Evolutionary conservation across 2,329 filamentous ascomycete species (phyloP).

Genomic region (Geosmithia morbida): DNA sequence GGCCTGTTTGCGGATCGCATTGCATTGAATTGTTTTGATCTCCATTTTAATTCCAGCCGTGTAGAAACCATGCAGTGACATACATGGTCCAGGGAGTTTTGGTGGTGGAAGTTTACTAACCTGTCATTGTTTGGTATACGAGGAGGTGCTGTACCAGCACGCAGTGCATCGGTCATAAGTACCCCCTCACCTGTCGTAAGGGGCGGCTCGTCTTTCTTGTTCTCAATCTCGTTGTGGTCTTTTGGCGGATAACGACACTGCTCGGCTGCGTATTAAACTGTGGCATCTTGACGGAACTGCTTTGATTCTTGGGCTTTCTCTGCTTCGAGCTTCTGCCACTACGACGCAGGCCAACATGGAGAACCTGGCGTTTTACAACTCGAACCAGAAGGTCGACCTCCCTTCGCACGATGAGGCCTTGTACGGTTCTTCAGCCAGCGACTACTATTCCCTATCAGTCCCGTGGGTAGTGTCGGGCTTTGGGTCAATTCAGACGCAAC

Average conservation of each 20-base stretch:
- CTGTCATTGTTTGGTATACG: not conserved
- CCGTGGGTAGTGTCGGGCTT: not conserved
- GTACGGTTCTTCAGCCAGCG: not conserved
- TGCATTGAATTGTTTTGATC: not conserved
- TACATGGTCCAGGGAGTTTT: not conserved
- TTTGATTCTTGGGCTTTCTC: not conserved
- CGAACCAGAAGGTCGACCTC: not conserved
- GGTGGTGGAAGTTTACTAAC: not conserved
- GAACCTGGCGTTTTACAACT: not conserved
- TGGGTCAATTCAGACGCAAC: not conserved
- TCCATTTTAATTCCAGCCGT: not conserved
- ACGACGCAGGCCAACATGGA: not conserved
- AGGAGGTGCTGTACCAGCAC: not conserved
- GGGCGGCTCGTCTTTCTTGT: not conserved
- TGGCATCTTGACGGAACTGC: not conserved
- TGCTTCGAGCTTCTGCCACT: not conserved
- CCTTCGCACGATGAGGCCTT: not conserved
- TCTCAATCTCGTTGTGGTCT: not conserved
- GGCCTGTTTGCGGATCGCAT: not conserved
- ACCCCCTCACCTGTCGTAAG: not conserved
- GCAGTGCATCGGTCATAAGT: not conserved
- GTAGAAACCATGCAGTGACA: not conserved
- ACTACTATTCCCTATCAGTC: not conserved
- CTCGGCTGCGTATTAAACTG: not conserved
- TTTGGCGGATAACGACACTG: not conserved